These are phyloP conservation scores for Dryas drummondii DNA, from an alignment of 306 rosid species.

Conservation along the genomic window DNA sequence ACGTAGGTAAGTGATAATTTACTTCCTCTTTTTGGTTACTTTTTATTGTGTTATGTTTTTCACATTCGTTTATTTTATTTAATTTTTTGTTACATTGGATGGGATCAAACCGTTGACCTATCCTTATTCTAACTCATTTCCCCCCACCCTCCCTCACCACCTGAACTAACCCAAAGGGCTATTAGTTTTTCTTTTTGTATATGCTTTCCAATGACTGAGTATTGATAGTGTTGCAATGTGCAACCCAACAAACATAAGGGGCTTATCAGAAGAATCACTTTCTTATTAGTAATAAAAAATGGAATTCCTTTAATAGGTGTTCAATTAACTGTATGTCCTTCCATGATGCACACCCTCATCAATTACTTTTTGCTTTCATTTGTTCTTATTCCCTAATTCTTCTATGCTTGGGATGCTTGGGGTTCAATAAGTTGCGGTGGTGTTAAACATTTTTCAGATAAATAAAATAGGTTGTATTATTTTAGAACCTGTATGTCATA, in stretches of 20 bases:
- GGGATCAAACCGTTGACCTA: too few species aligned
- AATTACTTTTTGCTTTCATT: not conserved
- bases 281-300: not conserved
- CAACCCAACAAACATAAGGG: not conserved
- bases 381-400: not conserved
- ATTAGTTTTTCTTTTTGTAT: not conserved
- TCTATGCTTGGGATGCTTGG: not conserved
- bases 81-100: too few species aligned
- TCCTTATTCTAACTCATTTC: too few species aligned
- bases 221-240: not conserved
- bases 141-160: too few species aligned
- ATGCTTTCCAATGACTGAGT: not conserved
- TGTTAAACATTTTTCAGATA: not conserved
- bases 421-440: constrained; percentile 6
- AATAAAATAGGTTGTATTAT: not conserved
- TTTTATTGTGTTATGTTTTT: not conserved
- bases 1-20: constrained; percentile 47
- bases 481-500: not conserved
- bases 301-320: not conserved
- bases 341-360: not conserved
- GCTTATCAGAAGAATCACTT: not conserved
- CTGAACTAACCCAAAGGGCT: too few species aligned
- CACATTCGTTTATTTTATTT: not conserved
- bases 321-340: not conserved
- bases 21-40: not conserved